Base-by-base conservation (phyloP, 2,329 filamentous ascomycete species). In the Coniosporium tulheliwenetii region DNA sequence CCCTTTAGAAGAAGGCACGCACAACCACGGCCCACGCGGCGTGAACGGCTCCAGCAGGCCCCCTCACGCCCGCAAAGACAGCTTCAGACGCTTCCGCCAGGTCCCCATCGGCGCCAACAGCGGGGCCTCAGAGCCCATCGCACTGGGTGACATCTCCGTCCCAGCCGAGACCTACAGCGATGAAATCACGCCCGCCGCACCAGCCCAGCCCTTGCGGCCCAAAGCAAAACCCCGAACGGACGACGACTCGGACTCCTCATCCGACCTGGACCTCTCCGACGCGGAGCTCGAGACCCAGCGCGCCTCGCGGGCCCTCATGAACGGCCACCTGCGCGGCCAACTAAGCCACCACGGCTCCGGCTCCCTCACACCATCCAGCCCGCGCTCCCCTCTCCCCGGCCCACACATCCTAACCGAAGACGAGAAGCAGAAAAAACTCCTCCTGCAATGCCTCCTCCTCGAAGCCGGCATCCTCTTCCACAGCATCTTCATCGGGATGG, bases 391-490 rank as follows among this genome's bases (percentile, higher is more conserved):
- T 9, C 37, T 39, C 36, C 38, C 40, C 38, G 12, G 9, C 5
- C 15, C 5, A 35, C 32, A 19, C 35, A 29, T 14, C 10, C 19
- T n/a, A 3, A 15, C 19, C 36, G 16, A 39, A 10, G 29, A 16
- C 13, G 29, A 41, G 66, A 47, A 67, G 60, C 67, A 73, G 57
- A 71, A 73, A 52, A 80, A 75, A 50, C 73, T 78, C 56, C 71
- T 81, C 2, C 66, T 84, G 50, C 81, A 86, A 58, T 84, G 83
- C 48, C 72, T 81, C 4, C 69, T 86, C 2, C 70, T 86, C 5
- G 81, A 86, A 57, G 78, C 81, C 42, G 81, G 81, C 45, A 86
- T 86, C 47, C 66, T 86, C 9, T 86, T 86, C 55, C 81, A 86
- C 60, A 82, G 77, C 45, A 71, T 86, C 44, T 84, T 84, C 55